Conservation (phyloP, 208 protist genomes). For the Trypanosoma vivax region DNA sequence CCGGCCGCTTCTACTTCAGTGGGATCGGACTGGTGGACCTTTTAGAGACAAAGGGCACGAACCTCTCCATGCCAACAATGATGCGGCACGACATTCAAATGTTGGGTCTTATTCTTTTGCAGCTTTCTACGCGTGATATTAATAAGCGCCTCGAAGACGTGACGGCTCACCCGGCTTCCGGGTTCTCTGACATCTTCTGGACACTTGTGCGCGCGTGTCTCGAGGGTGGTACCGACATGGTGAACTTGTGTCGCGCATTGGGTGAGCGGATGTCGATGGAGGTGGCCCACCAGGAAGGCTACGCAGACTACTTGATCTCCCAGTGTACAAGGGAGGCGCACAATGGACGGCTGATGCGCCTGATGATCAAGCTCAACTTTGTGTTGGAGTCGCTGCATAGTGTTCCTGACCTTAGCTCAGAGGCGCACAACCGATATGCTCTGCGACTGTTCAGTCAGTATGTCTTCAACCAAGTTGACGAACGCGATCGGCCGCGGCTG, state of each 20-base stretch:
- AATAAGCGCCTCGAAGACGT: constrained; percentile 52
- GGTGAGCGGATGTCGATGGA: constrained; percentile 86
- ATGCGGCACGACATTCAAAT: constrained; percentile 79
- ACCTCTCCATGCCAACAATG: constrained; percentile 20
- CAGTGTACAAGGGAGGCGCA: constrained; percentile 93
- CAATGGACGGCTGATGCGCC: constrained; percentile 93
- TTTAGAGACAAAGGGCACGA: constrained; percentile 37
- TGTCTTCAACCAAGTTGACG: constrained; percentile 94
- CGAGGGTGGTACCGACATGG: constrained; percentile 50
- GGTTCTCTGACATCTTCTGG: constrained; percentile 77
- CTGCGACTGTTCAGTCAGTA: constrained; percentile 95
- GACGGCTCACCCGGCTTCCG: constrained; percentile 45
- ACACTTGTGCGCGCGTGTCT: constrained; percentile 74
- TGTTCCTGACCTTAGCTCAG: constrained; percentile 63
- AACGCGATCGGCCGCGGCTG: constrained; percentile 82
- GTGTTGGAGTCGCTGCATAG: constrained; percentile 84
- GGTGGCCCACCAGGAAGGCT: constrained; percentile 76
- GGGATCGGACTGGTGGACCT: constrained; percentile 75
- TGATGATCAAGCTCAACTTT: constrained; percentile 93
- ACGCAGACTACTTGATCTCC: constrained; percentile 83
- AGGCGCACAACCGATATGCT: constrained; percentile 57
- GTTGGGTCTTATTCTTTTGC: constrained; percentile 74
- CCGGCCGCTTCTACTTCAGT: constrained; percentile 79
- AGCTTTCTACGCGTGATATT: constrained; percentile 66
- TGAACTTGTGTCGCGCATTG: constrained; percentile 64